A percentile compares a stretch with the other conserved stretches of the same genome.
phyloP scores from a whole-genome alignment of 176 grass and related monocot genomes.

The Pontederia crassipes region DNA sequence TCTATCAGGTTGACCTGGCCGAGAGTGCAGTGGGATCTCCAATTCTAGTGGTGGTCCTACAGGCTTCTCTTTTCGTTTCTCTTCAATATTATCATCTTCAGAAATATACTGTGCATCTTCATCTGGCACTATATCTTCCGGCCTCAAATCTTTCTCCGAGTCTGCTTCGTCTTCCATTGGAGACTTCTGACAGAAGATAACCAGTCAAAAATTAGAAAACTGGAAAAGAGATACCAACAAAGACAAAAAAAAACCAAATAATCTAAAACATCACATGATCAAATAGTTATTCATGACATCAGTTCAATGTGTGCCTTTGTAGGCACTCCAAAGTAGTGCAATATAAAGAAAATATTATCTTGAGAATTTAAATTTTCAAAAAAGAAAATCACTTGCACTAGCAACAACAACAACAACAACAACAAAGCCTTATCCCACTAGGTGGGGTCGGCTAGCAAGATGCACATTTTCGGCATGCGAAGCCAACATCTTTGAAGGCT shows the following conservation, averaged over 20 bases:
- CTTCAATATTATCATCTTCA: constrained; percentile 60
- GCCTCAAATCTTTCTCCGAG: constrained; percentile 60
- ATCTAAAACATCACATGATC: not conserved
- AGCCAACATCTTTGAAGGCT: no score
- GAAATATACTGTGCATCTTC: constrained; percentile 60
- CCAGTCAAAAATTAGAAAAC: not conserved
- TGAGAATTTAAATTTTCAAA: no score
- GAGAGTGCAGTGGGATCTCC: constrained; percentile 47
- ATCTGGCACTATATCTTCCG: constrained; percentile 58
- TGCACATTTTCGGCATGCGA: no score
- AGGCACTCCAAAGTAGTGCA: no score
- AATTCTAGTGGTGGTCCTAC: constrained; percentile 71
- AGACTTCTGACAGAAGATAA: constrained; percentile 45
- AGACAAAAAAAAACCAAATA: not conserved
- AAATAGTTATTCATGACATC: no score
- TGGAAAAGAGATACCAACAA: not conserved
- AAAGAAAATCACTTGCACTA: no score
- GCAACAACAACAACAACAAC: no score
- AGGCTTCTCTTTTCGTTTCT: constrained; percentile 80
- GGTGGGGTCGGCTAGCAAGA: no score
- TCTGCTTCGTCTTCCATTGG: constrained; percentile 57
- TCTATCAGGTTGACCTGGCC: constrained; percentile 55
- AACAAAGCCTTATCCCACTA: no score
- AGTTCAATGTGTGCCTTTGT: no score
- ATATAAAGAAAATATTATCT: no score